Percentiles rank a stretch among this genome's conserved stretches.
These are phyloP conservation scores for Strobilomyces dryophilus DNA, from an alignment of 768 basidiomycete species.

Conservation along the genomic window DNA sequence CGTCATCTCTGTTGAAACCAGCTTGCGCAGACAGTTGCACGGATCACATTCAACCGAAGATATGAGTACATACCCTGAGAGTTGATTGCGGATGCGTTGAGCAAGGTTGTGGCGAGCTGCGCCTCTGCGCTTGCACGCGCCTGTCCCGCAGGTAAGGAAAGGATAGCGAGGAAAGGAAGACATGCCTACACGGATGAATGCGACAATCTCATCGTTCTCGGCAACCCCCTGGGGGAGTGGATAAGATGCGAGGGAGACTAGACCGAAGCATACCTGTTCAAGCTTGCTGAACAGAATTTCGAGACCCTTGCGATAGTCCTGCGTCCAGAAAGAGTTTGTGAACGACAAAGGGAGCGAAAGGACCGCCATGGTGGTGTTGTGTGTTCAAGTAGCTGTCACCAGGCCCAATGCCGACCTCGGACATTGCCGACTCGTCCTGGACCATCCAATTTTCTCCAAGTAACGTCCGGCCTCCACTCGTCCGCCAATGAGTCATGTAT, in stretches of 20 bases:
- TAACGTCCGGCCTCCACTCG: neutral
- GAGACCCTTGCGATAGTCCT: conserved; percentile 82
- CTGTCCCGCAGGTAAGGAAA: conserved; percentile 36
- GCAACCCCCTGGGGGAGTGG: conserved; percentile 55
- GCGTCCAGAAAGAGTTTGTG: conserved; percentile 92
- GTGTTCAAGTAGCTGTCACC: conserved; percentile 8
- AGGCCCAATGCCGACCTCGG: conserved; percentile 11
- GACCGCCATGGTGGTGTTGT: conserved; percentile 61
- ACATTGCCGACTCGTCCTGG: conserved; percentile 30
- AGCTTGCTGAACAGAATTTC: conserved; percentile 74
- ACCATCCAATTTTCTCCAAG: conserved; percentile 18
- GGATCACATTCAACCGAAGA: conserved; percentile 1
- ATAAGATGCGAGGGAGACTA: conserved; percentile 8
- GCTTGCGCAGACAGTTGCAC: conserved; percentile 36
- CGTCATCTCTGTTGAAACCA: conserved; percentile 78
- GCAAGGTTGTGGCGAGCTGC: conserved; percentile 56
- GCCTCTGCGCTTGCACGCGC: conserved; percentile 69
- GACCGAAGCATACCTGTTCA: conserved; percentile 55
- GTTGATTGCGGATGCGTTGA: conserved; percentile 45
- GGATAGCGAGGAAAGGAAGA: neutral
- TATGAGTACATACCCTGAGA: conserved; percentile 40
- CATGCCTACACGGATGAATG: conserved; percentile 73
- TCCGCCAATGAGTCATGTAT: conserved; percentile 53
- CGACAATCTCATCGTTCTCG: conserved; percentile 80
- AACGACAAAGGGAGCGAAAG: conserved; percentile 87